Percentiles rank a stretch among this genome's conserved stretches.
Conservation (phyloP, 2,329 filamentous ascomycete genomes). For the Hymenoscyphus infarciens region DNA sequence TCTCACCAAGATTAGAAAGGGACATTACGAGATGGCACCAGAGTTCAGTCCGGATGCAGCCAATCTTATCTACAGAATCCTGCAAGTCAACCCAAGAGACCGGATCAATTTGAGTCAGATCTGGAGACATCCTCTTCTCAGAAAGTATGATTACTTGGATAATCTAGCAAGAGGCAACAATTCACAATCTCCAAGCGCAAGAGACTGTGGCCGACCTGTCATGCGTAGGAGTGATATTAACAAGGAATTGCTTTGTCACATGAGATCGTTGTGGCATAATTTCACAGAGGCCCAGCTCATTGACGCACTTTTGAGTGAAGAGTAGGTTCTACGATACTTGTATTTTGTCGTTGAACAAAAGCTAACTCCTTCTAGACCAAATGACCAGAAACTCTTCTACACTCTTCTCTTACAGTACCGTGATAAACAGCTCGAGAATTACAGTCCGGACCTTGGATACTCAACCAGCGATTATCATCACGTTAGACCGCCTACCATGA, state of each 20-base stretch:
- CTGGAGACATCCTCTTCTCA: conserved; percentile 82
- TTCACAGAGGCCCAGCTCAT: conserved; percentile 70
- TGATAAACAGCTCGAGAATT: conserved; percentile 83
- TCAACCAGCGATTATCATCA: conserved; percentile 92
- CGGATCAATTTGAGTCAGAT: conserved; percentile 79
- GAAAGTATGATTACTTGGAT: conserved; percentile 76
- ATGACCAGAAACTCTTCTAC: conserved; percentile 94
- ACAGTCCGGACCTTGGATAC: conserved; percentile 73
- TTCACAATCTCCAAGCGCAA: conserved; percentile 52
- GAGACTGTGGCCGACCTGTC: conserved; percentile 60
- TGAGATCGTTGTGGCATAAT: conserved; percentile 89
- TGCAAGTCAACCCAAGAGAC: conserved; percentile 72
- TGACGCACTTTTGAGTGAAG: conserved; percentile 60
- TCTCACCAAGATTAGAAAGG: conserved; percentile 57
- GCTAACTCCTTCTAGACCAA: conserved; percentile 51
- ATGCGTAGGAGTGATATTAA: conserved; percentile 68
- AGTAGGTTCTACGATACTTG: conserved; percentile 47
- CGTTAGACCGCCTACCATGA: conserved; percentile 55
- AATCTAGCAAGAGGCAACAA: conserved; percentile 42
- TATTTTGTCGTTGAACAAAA: neutral
- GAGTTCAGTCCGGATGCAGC: conserved; percentile 65
- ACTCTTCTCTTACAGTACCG: conserved; percentile 77
- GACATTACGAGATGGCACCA: conserved; percentile 57
- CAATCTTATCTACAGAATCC: conserved; percentile 75
- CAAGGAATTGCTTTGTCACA: conserved; percentile 74